Percentiles rank a stretch among this genome's conserved stretches.
Conservation (phyloP, 176 grass and related monocot species). For the Musa beccarii region DNA sequence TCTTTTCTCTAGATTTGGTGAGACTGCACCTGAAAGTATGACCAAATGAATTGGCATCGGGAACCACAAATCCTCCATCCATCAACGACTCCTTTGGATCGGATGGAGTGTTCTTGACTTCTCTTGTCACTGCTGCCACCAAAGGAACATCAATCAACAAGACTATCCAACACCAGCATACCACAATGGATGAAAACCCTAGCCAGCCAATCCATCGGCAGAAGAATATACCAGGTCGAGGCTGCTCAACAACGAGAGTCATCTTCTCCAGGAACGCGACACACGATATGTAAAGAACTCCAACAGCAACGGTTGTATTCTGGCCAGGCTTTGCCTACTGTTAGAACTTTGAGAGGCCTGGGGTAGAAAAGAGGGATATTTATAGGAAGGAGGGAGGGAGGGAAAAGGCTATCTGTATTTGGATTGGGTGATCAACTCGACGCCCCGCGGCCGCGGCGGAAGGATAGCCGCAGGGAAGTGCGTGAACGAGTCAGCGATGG, state of each 20-base stretch:
- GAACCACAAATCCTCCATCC: constrained; percentile 58
- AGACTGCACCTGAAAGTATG: constrained; percentile 1
- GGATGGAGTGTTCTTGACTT: not conserved
- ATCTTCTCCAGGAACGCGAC: constrained; percentile 22
- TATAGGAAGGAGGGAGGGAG: not conserved
- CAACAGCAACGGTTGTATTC: too few relatives aligned
- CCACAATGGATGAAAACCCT: not conserved
- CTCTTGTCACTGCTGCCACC: constrained; percentile 25
- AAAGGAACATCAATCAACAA: not conserved
- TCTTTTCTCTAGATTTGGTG: too few relatives aligned
- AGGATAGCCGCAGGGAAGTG: too few relatives aligned
- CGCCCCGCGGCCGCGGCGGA: too few relatives aligned
- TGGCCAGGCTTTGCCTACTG: too few relatives aligned
- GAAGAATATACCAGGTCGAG: constrained; percentile 35
- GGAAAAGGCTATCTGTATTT: too few relatives aligned
- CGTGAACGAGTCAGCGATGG: too few relatives aligned
- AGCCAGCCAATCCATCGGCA: not conserved
- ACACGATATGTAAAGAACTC: not conserved
- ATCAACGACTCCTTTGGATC: too few relatives aligned
- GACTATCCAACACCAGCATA: not conserved
- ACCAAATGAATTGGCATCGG: constrained; percentile 75
- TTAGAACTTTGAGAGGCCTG: too few relatives aligned
- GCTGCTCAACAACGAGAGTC: constrained; percentile 63
- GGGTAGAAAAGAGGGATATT: not conserved
- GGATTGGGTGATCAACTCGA: too few relatives aligned